These are phyloP conservation scores for Orbilia oligospora DNA, from an alignment of 2,329 filamentous ascomycete species.

Conservation along the genomic window DNA sequence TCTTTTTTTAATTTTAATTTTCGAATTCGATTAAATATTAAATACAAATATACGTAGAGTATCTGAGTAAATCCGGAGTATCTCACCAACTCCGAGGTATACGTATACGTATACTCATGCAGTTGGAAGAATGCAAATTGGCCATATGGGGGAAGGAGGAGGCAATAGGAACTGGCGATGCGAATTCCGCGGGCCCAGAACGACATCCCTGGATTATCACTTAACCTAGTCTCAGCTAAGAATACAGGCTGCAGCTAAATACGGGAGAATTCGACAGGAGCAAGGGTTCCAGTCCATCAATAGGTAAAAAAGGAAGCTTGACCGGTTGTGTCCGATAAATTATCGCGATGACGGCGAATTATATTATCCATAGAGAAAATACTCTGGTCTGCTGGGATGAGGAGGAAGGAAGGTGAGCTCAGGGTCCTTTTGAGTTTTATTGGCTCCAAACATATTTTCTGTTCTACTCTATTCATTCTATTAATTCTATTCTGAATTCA, in stretches of 20 bases:
- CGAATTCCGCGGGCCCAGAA: conserved; percentile 1
- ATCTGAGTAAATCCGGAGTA: conserved; percentile 3
- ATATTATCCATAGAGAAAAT: too few relatives aligned
- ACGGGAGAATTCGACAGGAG: background rate
- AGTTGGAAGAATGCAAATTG: background rate
- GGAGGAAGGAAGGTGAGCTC: conserved; percentile 40
- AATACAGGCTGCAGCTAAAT: too few relatives aligned
- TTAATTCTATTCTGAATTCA: too few relatives aligned
- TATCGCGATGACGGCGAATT: conserved; percentile 43
- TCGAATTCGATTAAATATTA: too few relatives aligned
- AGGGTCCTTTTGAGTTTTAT: background rate
- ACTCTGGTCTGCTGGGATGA: background rate
- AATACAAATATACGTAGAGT: too few relatives aligned
- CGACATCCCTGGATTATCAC: background rate
- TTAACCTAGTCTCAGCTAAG: too few relatives aligned
- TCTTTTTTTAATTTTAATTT: too few relatives aligned
- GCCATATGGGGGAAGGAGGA: background rate
- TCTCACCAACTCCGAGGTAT: background rate
- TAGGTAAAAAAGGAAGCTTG: conserved; percentile 1
- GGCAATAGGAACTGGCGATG: background rate
- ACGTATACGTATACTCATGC: too few relatives aligned
- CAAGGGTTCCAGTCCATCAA: conserved; percentile 10
- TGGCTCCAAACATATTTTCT: background rate
- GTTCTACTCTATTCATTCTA: too few relatives aligned
- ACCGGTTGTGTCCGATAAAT: conserved; percentile 48